phyloP scores from a whole-genome alignment of 1,284 basidiomycete species.

The Chondrostereum purpureum region DNA sequence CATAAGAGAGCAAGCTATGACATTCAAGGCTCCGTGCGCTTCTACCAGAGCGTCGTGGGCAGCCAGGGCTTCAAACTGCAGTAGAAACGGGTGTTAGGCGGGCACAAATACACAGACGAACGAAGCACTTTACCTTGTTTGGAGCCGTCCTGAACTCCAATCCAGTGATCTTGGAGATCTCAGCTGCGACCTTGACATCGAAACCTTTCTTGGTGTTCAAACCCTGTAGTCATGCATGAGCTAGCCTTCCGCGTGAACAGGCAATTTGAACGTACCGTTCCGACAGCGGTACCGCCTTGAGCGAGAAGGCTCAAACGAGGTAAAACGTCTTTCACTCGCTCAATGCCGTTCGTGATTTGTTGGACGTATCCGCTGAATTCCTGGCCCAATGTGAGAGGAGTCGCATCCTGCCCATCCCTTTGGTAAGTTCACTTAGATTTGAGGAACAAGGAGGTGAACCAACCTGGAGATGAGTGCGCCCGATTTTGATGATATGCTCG shows the following conservation, averaged over 20 bases:
- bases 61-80: slow-evolving; percentile 92
- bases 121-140: slow-evolving; percentile 70
- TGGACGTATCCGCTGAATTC: slow-evolving; percentile 99
- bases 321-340: slow-evolving; percentile 75
- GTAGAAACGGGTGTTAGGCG: not conserved
- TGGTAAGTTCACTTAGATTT: not conserved
- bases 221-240: slow-evolving; percentile 46
- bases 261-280: slow-evolving; percentile 56
- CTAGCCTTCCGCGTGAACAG: not conserved
- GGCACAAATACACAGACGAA: slow-evolving; percentile 50
- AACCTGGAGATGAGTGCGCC: slow-evolving; percentile 92
- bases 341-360: slow-evolving; percentile 89
- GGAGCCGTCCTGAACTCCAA: slow-evolving; percentile 93
- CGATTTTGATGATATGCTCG: slow-evolving; percentile 95
- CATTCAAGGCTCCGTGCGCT: slow-evolving; percentile 94
- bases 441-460: slow-evolving; percentile 7
- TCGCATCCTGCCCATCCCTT: slow-evolving; percentile 71
- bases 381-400: slow-evolving; percentile 95
- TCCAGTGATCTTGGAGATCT: slow-evolving; percentile 90
- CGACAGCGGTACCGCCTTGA: slow-evolving; percentile 98
- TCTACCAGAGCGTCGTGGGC: slow-evolving; percentile 97
- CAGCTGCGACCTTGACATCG: slow-evolving; percentile 88
- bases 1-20: slow-evolving; percentile 92
- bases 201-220: slow-evolving; percentile 97
- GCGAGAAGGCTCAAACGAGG: slow-evolving; percentile 89